These are phyloP conservation scores for Colletotrichum chrysophilum DNA, from an alignment of 2,329 filamentous ascomycete genomes.

Conservation along the genomic window DNA sequence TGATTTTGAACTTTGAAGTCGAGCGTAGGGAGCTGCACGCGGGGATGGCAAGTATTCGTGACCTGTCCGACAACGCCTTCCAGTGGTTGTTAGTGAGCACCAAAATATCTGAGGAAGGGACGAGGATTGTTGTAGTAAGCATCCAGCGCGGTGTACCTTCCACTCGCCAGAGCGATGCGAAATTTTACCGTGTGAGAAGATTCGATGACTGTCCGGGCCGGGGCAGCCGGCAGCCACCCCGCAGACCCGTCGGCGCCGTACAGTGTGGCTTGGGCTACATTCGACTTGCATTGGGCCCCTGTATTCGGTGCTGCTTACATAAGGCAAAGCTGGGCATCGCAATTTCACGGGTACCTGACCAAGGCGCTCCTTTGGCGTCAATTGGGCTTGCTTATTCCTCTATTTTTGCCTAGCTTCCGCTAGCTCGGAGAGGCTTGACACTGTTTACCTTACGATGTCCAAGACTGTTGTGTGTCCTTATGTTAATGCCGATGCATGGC, in stretches of 20 bases:
- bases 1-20: background rate
- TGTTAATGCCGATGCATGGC: background rate
- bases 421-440: background rate
- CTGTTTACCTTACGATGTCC: background rate
- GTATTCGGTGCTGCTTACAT: background rate
- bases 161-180: background rate
- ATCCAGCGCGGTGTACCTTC: background rate
- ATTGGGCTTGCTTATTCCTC: background rate
- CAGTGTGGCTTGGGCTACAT: background rate
- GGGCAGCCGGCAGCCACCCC: background rate
- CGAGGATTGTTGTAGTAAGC: background rate
- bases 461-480: background rate
- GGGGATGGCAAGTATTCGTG: background rate
- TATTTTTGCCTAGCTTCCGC: background rate
- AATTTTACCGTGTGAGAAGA: background rate
- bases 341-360: slow-evolving; percentile 16
- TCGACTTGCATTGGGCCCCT: background rate
- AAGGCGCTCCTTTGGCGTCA: background rate
- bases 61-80: background rate
- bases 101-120: background rate
- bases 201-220: background rate
- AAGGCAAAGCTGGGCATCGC: background rate
- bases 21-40: background rate
- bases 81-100: background rate
- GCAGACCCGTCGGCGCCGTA: background rate